phyloP scores from a whole-genome alignment of 2,329 filamentous ascomycete genomes.

The Zalaria obscura region DNA sequence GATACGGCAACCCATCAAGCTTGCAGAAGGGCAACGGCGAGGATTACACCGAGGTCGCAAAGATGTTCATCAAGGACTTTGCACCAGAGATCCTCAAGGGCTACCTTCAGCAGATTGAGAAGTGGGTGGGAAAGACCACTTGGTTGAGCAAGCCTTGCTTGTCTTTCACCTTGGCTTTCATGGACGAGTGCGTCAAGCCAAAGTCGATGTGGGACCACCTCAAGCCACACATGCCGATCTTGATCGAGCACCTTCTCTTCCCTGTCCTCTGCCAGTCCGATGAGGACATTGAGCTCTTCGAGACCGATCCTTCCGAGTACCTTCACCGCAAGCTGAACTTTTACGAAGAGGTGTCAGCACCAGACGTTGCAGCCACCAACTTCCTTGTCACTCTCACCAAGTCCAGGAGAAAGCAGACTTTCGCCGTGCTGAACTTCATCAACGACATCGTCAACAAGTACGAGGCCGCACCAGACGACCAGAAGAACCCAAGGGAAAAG shows the following conservation, averaged over 20 bases:
- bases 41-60: constrained; percentile 70
- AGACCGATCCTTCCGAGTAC: constrained; percentile 90
- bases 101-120: constrained; percentile 88
- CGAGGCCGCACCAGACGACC: constrained; percentile 65
- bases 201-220: constrained; percentile 94
- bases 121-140: constrained; percentile 86
- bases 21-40: constrained; percentile 61
- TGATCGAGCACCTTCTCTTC: constrained; percentile 91
- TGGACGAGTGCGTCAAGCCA: constrained; percentile 94
- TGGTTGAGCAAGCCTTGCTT: constrained; percentile 93
- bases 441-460: constrained; percentile 92
- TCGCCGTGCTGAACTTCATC: constrained; percentile 85
- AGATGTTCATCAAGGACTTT: constrained; percentile 79
- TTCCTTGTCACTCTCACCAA: constrained; percentile 93
- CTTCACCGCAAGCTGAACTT: constrained; percentile 95
- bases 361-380: constrained; percentile 90
- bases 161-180: constrained; percentile 84
- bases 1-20: constrained; percentile 76
- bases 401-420: constrained; percentile 86
- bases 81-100: constrained; percentile 93
- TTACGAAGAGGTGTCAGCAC: constrained; percentile 91
- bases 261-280: constrained; percentile 84
- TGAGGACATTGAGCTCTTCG: constrained; percentile 86
- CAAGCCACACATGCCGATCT: constrained; percentile 81
- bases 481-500: constrained; percentile 91